Conservation (phyloP, 2,329 filamentous ascomycete genomes). For the Cercospora brassicicola region DNA sequence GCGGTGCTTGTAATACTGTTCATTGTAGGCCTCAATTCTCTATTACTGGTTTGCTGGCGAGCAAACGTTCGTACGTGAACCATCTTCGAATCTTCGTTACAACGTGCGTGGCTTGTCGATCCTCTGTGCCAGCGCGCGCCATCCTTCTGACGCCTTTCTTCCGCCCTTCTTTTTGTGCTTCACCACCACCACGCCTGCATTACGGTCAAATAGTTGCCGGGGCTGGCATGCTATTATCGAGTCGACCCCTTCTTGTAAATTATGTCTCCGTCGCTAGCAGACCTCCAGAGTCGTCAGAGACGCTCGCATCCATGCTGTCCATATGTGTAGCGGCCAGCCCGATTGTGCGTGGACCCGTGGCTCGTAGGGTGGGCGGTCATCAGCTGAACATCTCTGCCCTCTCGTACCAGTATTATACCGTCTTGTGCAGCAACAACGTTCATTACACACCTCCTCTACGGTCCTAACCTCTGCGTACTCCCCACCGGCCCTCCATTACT, state of each 20-base stretch:
- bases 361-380: neutral
- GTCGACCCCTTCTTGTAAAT: neutral
- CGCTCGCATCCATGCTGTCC: neutral
- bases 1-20: neutral
- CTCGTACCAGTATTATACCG: neutral
- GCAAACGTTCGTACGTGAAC: neutral
- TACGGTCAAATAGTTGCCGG: neutral
- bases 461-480: constrained; percentile 66
- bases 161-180: neutral
- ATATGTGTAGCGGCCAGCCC: neutral
- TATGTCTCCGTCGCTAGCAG: neutral
- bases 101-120: neutral
- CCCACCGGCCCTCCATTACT: constrained; percentile 57
- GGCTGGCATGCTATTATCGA: neutral
- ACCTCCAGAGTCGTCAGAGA: neutral
- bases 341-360: too few relatives aligned
- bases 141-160: neutral
- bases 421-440: neutral
- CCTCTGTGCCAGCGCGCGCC: neutral
- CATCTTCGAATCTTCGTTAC: neutral
- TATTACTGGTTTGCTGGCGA: neutral
- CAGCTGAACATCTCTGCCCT: neutral
- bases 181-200: neutral
- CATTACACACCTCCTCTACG: constrained; percentile 45
- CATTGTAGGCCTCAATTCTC: neutral